Conservation (phyloP, 1,284 basidiomycete genomes). For the Chondrostereum purpureum region DNA sequence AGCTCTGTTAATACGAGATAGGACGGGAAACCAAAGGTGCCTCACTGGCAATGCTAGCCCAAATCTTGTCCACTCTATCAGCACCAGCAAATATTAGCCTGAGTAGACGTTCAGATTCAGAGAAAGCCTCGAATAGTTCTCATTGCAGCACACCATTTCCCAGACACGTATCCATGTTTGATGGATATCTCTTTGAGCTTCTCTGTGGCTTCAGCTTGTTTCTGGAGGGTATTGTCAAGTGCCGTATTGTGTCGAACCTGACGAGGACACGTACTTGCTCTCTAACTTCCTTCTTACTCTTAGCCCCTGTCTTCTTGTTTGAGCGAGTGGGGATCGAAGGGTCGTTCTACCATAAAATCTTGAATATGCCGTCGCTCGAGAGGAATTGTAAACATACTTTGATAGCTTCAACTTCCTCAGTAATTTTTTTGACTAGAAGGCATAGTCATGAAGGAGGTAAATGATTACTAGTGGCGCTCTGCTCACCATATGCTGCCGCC, state of each 20-base stretch:
- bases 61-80: constrained; percentile 56
- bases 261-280: constrained; percentile 43
- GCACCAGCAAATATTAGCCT: constrained; percentile 60
- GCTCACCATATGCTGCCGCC: constrained; percentile 41
- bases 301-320: constrained; percentile 64
- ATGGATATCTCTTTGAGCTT: constrained; percentile 53
- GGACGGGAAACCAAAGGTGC: constrained; percentile 4
- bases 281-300: constrained; percentile 67
- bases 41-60: constrained; percentile 51
- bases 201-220: constrained; percentile 48
- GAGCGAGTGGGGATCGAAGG: constrained; percentile 54
- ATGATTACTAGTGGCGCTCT: neutral
- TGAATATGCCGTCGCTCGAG: too few species aligned
- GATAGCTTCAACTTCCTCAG: constrained; percentile 50
- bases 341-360: constrained; percentile 49
- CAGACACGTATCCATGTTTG: constrained; percentile 44
- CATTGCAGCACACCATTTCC: constrained; percentile 55
- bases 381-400: constrained; percentile 39
- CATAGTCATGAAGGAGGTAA: neutral
- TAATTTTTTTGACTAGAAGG: constrained; percentile 48
- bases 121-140: too few species aligned
- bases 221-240: constrained; percentile 26
- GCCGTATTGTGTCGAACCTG: neutral
- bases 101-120: too few species aligned
- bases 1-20: constrained; percentile 2